Conservation (phyloP, 495 filamentous ascomycete species). For the Stereocaulon alpinum region DNA sequence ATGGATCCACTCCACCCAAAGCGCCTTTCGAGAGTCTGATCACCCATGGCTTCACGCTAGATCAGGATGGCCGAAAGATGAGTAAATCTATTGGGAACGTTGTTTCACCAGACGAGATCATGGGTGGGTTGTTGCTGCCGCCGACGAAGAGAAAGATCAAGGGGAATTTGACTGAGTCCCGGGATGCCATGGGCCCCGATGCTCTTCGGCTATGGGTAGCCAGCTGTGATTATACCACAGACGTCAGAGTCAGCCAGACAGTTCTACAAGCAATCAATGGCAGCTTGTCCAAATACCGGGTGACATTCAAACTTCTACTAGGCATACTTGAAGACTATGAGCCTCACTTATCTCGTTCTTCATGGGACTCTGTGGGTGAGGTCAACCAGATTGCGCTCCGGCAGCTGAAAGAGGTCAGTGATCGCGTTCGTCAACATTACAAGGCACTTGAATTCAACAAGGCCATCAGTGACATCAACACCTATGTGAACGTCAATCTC, state of each 20-base stretch:
- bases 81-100: constrained; percentile 95
- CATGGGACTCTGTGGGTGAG: constrained; percentile 33
- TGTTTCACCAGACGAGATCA: constrained; percentile 70
- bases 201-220: constrained; percentile 89
- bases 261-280: constrained; percentile 65
- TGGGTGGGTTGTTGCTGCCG: constrained; percentile 62
- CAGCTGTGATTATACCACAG: constrained; percentile 79
- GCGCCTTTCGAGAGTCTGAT: constrained; percentile 77
- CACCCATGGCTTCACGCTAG: constrained; percentile 91
- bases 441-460: constrained; percentile 73
- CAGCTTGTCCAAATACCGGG: constrained; percentile 71
- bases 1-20: constrained; percentile 21
- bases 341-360: constrained; percentile 17
- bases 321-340: constrained; percentile 63
- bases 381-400: constrained; percentile 52
- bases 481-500: constrained; percentile 69
- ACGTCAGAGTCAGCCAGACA: constrained; percentile 66
- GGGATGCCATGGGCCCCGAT: constrained; percentile 62
- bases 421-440: constrained; percentile 50
- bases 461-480: constrained; percentile 58
- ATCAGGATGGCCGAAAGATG: constrained; percentile 88
- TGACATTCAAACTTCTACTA: constrained; percentile 77
- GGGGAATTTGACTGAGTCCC: constrained; percentile 38
- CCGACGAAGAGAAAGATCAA: constrained; percentile 45
- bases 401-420: constrained; percentile 55